Base-by-base conservation (phyloP, 2,329 filamentous ascomycete species). In the Biscogniauxia marginata region DNA sequence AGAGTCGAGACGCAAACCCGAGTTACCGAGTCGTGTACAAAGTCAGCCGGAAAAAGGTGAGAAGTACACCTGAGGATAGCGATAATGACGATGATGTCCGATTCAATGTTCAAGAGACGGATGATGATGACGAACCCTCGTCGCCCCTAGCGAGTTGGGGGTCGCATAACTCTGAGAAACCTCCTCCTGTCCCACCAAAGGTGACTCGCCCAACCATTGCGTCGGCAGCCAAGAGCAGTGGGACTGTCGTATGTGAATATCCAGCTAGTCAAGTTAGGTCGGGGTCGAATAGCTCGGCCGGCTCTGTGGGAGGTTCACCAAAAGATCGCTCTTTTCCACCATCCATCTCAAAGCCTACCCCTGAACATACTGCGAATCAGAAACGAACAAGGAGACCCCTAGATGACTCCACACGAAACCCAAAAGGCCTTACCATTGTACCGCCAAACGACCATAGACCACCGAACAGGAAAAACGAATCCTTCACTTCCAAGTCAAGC, bases 11-110 rank as follows among this genome's bases (percentile, higher is more conserved):
- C 4, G 59, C 65, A 7, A 56, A 65, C 2, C 66, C 73, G 2
- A 77, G 73, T 0, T 84, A 84, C 57, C 78, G 83, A 18, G 77
- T 86, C 3, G 84, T 87, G 0, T 87, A 87, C 63, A 79, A 78
- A 30, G 79, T 84, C 60, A 81, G 78, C 60, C 82, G 77, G 58
- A 84, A 78, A 64, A 83, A 72, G 64, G 73, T 78, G 23, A 73
- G 71, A 44, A 78, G 67, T 16, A 78, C 74, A 25, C 73, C 70
- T 20, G 71, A 77, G 0, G 63, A 67, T 9, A 65, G 68, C 46
- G 64, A 68, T n/a, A 63, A 63, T 24, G 65, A 67, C 8, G 64
- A 68, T 6, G 61, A 65, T n/a, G 51, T 52, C 7, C 70, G 57
- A 46, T 65, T 56, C 21, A 53, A 20, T 25, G 57, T 67, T 49